Evolutionary conservation across 1,284 basidiomycete species (phyloP), one percentile per base, ranked within the genome.

Genomic region (Coriolopsis trogii): DNA sequence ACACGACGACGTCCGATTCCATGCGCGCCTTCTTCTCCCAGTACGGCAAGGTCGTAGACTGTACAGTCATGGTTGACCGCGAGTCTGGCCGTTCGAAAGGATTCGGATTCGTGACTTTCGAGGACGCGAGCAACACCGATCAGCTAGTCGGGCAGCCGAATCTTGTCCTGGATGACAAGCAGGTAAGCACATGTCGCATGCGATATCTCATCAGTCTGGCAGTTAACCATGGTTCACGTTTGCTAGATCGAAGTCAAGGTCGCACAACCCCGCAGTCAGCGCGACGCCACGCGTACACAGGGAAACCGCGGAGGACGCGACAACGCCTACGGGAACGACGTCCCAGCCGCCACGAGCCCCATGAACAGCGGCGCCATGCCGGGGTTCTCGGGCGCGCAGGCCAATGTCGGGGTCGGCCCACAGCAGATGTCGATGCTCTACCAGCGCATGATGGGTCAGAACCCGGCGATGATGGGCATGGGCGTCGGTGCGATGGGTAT

Each of bases 71-170:
- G 94, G 84, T 95, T 63, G 94, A 97, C 70, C 83, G 91, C 46
- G 92, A 95, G 58, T 90, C 91, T 3, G 86, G 87, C 16, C 79
- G 93, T n/a, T 91, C 89, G 24, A 93, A 96, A 66, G 94, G 95
- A 1, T 97, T 95, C 60, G 94, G 94, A 1, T 97, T 97, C 63
- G 87, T 96, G 26, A 96, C 93, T 0, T 96, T 94, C 67, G 87
- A 92, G 64, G 90, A 93, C 55, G 80, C 85, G 23, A 77, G 73
- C 31, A 84, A 85, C 55, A 84, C 89, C 12, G 85, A 90, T 34
- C 82, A 84, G 52, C 78, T 90, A 9, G 82, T 93, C 53, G 84
- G 82, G 4, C 83, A 87, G 63, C 70, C 81, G 23, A 85, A 85
- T 18, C 75, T 92, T 28, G 75, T 87, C 36, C 69, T 93, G 40